phyloP scores from a whole-genome alignment of 306 rosid species.

The Corylus americana region DNA sequence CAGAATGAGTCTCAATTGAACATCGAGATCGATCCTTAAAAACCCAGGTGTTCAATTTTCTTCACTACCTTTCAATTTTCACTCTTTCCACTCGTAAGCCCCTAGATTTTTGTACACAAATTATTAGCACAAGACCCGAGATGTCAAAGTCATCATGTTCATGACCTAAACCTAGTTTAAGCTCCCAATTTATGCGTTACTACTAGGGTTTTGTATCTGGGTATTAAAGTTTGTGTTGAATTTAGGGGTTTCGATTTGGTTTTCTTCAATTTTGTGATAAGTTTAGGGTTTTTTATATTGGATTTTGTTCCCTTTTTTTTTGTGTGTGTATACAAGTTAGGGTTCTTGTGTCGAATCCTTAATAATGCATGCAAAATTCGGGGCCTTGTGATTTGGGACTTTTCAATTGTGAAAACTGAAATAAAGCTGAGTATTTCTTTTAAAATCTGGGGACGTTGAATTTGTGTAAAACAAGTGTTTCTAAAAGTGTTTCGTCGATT shows the following conservation, averaged over 20 bases:
- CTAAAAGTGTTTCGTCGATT: conserved; percentile 20
- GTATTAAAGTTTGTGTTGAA: conserved; percentile 23
- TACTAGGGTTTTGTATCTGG: conserved; percentile 1
- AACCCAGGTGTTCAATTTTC: conserved; percentile 46
- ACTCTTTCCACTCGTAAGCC: conserved; percentile 17
- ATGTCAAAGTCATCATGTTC: not conserved
- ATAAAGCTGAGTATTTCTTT: conserved; percentile 18
- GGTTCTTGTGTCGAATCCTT: conserved; percentile 7
- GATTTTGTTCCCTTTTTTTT: conserved; percentile 18
- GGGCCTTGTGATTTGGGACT: conserved; percentile 26
- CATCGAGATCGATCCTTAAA: conserved; percentile 22
- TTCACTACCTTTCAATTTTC: not conserved
- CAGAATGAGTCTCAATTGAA: conserved; percentile 7
- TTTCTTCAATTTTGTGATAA: conserved; percentile 30
- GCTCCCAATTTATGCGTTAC: not conserved
- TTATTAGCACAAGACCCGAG: not conserved
- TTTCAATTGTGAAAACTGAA: conserved; percentile 29
- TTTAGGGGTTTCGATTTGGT: conserved; percentile 31
- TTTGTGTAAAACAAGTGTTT: conserved; percentile 28
- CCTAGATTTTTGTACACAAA: not conserved
- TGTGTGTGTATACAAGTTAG: not conserved
- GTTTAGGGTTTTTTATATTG: conserved; percentile 39
- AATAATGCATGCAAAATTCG: conserved; percentile 3
- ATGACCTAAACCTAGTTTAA: conserved; percentile 15
- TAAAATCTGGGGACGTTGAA: conserved; percentile 29